These are phyloP conservation scores for Colletotrichum sp. DNA, from an alignment of 2,329 filamentous ascomycete genomes.

Conservation along the genomic window DNA sequence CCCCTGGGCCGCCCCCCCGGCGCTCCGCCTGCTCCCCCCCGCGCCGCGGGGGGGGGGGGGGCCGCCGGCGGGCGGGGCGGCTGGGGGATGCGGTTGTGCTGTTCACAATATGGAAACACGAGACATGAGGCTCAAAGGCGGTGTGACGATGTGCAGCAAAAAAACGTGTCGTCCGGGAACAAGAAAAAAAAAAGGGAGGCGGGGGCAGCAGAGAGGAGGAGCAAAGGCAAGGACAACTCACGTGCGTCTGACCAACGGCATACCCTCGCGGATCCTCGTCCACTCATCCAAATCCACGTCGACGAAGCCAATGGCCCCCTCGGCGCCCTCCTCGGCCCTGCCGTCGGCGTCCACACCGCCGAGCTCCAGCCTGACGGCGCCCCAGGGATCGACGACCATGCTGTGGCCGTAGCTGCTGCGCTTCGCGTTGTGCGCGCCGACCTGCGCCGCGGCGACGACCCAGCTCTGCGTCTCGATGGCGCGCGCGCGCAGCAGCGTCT, in stretches of 20 bases:
- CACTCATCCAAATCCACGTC: slow-evolving; percentile 56
- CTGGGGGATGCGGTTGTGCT: background rate
- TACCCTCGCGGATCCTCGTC: slow-evolving; percentile 53
- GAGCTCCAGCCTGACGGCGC: slow-evolving; percentile 71
- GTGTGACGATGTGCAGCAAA: background rate
- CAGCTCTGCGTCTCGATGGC: slow-evolving; percentile 91
- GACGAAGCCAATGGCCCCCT: slow-evolving; percentile 58
- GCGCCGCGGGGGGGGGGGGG: too few relatives aligned
- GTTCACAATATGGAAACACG: background rate
- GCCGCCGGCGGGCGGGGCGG: too few relatives aligned
- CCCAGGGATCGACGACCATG: slow-evolving; percentile 89
- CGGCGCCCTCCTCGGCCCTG: slow-evolving; percentile 43
- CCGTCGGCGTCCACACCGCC: slow-evolving; percentile 53
- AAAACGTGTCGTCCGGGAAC: background rate
- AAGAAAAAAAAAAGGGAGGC: background rate
- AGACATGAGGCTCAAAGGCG: background rate
- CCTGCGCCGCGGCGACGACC: slow-evolving; percentile 86
- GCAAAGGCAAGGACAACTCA: slow-evolving; percentile 38
- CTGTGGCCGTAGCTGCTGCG: slow-evolving; percentile 85
- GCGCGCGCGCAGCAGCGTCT: slow-evolving; percentile 75
- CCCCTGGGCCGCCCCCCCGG: too few relatives aligned
- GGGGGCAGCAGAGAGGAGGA: background rate
- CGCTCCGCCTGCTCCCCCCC: too few relatives aligned
- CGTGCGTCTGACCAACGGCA: slow-evolving; percentile 59
- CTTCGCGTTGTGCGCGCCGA: slow-evolving; percentile 75